Conservation (phyloP, 768 basidiomycete species). For the Termitomyces sp. region DNA sequence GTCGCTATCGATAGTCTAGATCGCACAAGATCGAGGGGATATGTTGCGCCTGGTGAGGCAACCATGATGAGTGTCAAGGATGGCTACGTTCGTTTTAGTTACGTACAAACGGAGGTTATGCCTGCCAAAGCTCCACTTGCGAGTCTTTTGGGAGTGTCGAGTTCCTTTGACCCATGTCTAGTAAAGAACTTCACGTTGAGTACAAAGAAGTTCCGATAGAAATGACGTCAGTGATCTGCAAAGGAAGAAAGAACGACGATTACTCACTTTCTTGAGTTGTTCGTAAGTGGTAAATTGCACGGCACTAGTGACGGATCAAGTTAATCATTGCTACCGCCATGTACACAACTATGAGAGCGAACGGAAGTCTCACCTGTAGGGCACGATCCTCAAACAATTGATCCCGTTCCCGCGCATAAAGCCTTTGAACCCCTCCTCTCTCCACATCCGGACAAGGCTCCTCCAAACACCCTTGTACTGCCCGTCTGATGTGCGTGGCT, state of each 20-base stretch:
- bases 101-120: constrained; percentile 90
- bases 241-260: not conserved
- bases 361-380: constrained; percentile 56
- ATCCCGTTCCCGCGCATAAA: constrained; percentile 91
- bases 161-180: constrained; percentile 58
- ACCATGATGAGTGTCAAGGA: constrained; percentile 1
- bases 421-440: constrained; percentile 89
- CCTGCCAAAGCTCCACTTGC: constrained; percentile 89
- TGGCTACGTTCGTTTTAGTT: constrained; percentile 1
- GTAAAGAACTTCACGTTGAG: constrained; percentile 61
- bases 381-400: constrained; percentile 90
- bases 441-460: constrained; percentile 86
- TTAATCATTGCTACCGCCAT: constrained; percentile 3
- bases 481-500: constrained; percentile 55
- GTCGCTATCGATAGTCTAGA: constrained; percentile 92
- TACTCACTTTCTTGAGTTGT: constrained; percentile 76
- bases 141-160: constrained; percentile 88
- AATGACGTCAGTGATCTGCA: constrained; percentile 28
- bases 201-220: not conserved
- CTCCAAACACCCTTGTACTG: constrained; percentile 86
- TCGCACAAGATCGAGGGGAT: constrained; percentile 92
- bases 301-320: constrained; percentile 42
- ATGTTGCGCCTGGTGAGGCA: constrained; percentile 62
- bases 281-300: constrained; percentile 90
- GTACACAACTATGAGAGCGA: not conserved